A percentile compares a stretch with the other conserved stretches of the same genome.
Conservation (phyloP, 2,329 filamentous ascomycete genomes). For the Epichloe brachyelytri region DNA sequence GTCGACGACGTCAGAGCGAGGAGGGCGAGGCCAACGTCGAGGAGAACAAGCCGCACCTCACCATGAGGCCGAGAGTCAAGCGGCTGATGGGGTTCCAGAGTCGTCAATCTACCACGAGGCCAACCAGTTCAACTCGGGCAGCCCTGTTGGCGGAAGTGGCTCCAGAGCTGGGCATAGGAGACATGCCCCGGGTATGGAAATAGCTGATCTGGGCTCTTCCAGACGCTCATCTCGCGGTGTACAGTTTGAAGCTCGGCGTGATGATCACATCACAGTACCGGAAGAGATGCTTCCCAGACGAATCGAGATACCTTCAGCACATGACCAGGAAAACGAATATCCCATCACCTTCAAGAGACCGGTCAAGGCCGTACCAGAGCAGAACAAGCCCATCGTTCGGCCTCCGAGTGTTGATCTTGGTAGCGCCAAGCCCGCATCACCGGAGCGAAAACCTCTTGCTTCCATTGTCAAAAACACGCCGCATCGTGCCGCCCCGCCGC, state of each 20-base stretch:
- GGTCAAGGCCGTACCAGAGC: slow-evolving; percentile 38
- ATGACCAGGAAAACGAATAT: slow-evolving; percentile 78
- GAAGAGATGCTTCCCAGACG: slow-evolving; percentile 18
- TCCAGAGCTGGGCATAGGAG: slow-evolving; percentile 29
- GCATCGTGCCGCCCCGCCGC: slow-evolving; percentile 61
- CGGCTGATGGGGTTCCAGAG: slow-evolving; percentile 24
- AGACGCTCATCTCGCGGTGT: slow-evolving; percentile 17
- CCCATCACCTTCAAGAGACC: slow-evolving; percentile 54
- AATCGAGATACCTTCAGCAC: slow-evolving; percentile 44
- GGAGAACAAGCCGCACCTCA: slow-evolving; percentile 24
- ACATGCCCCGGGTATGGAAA: slow-evolving; percentile 24
- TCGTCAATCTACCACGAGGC: slow-evolving; percentile 32
- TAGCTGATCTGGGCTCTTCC: slow-evolving; percentile 17
- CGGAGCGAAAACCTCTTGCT: slow-evolving; percentile 43
- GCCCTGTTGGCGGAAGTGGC: slow-evolving; percentile 39
- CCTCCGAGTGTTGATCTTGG: slow-evolving; percentile 33
- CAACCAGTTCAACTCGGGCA: slow-evolving; percentile 41
- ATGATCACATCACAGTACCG: slow-evolving; percentile 9
- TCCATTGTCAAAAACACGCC: slow-evolving; percentile 55
- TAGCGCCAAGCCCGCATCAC: slow-evolving; percentile 28
- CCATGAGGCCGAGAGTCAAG: slow-evolving; percentile 31
- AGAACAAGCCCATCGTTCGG: slow-evolving; percentile 42
- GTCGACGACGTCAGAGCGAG: slow-evolving; percentile 54
- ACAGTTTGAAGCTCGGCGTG: slow-evolving; percentile 11
- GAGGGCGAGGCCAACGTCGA: slow-evolving; percentile 39